Percentiles rank a stretch among this genome's conserved stretches.
These are phyloP conservation scores for Leucaena leucocephala DNA, from an alignment of 306 rosid species.

Conservation along the genomic window DNA sequence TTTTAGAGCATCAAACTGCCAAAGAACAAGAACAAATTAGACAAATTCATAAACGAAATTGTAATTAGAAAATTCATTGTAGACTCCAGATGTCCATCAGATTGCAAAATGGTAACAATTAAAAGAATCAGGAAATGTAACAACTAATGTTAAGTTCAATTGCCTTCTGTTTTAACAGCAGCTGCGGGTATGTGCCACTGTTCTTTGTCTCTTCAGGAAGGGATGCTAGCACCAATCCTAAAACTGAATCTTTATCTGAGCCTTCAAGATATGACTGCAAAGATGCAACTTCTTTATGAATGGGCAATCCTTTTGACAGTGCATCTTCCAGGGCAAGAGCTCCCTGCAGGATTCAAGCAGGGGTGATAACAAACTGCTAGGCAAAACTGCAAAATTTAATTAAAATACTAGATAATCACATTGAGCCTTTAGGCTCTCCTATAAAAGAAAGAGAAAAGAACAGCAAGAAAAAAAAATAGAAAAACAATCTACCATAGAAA, in stretches of 20 bases:
- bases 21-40: constrained; percentile 39
- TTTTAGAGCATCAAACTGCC: constrained; percentile 87
- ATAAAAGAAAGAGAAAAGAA: constrained; percentile 4
- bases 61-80: constrained; percentile 15
- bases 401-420: not conserved
- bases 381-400: constrained; percentile 29
- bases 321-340: constrained; percentile 93
- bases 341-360: constrained; percentile 61
- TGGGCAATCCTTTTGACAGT: constrained; percentile 84
- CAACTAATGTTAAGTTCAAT: constrained; percentile 30
- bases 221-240: constrained; percentile 82
- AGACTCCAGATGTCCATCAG: constrained; percentile 4
- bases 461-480: not conserved
- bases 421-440: constrained; percentile 20
- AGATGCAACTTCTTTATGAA: constrained; percentile 76
- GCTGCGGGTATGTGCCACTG: constrained; percentile 71
- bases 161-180: constrained; percentile 82
- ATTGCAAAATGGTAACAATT: constrained; percentile 28
- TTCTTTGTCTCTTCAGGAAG: constrained; percentile 80
- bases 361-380: constrained; percentile 35
- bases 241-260: constrained; percentile 73
- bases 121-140: constrained; percentile 15
- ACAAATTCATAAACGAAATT: constrained; percentile 25
- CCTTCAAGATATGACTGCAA: constrained; percentile 70
- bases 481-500: constrained; percentile 74